A percentile compares a stretch with the other conserved stretches of the same genome.
These are phyloP conservation scores for Cenchrus americanus DNA, from an alignment of 176 grass and related monocot species.

Conservation along the genomic window DNA sequence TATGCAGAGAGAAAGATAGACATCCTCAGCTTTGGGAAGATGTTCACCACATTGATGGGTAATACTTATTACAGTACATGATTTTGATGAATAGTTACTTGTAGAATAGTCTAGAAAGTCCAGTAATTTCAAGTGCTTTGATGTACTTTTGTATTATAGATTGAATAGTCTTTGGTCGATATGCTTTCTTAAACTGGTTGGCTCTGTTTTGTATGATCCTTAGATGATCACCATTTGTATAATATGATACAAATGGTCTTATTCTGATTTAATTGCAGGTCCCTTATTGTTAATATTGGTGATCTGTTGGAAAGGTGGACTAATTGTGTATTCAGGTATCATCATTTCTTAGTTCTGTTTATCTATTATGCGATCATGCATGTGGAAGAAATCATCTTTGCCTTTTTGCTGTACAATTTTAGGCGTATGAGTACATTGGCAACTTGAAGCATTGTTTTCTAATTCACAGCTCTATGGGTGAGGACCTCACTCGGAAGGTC, in stretches of 20 bases:
- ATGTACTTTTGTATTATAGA: not conserved
- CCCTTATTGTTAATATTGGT: constrained; percentile 78
- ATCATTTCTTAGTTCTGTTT: not conserved
- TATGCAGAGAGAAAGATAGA: constrained; percentile 80
- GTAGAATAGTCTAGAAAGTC: not conserved
- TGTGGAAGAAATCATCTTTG: not conserved
- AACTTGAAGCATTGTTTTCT: not conserved
- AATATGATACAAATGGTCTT: not conserved
- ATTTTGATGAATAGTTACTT: too few relatives aligned
- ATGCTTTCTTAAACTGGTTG: not conserved
- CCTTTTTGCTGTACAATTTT: not conserved
- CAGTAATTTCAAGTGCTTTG: not conserved
- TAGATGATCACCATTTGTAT: not conserved
- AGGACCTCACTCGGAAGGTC: too few relatives aligned
- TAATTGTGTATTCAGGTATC: constrained; percentile 70
- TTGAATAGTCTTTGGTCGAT: not conserved
- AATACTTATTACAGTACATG: constrained; percentile 19
- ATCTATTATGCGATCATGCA: not conserved
- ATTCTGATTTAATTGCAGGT: constrained; percentile 36
- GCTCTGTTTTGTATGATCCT: not conserved
- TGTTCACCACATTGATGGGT: constrained; percentile 71
- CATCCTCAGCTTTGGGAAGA: constrained; percentile 76
- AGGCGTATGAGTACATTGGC: not conserved
- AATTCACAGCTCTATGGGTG: not conserved
- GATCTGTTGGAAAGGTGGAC: constrained; percentile 88